A percentile compares a stretch with the other conserved stretches of the same genome.
Conservation (phyloP, 2,329 filamentous ascomycete species). For the Leptodontidium sp. region DNA sequence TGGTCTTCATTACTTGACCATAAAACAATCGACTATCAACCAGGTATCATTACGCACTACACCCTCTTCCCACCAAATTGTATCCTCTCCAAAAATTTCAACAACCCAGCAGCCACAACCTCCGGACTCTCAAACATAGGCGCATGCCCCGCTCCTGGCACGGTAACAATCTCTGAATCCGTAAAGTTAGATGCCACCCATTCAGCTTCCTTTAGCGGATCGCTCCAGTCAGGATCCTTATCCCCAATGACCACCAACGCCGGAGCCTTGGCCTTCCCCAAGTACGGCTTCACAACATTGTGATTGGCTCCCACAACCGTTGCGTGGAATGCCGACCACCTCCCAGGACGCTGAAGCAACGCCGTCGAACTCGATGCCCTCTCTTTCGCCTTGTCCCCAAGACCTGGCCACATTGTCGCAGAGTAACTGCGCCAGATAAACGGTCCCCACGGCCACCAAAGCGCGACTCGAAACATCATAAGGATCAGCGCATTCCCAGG, state of each 20-base stretch:
- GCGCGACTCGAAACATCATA: not conserved
- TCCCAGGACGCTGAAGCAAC: conserved; percentile 11
- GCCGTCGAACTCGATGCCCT: conserved; percentile 12
- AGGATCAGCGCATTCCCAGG: conserved; percentile 1
- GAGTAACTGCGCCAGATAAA: conserved; percentile 16
- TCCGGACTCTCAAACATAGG: conserved; percentile 25
- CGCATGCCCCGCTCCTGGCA: conserved; percentile 22
- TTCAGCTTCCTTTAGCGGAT: conserved; percentile 20
- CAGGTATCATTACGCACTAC: not conserved
- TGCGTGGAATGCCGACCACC: conserved; percentile 16
- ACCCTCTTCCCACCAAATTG: conserved; percentile 27
- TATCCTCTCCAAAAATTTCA: conserved; percentile 22
- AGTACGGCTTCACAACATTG: conserved; percentile 7
- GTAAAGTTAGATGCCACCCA: conserved; percentile 27
- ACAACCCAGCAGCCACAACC: conserved; percentile 9
- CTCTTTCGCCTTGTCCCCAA: conserved; percentile 10
- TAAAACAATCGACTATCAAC: too few relatives aligned
- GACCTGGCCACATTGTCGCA: conserved; percentile 20
- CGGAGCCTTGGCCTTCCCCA: conserved; percentile 19
- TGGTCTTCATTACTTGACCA: too few relatives aligned
- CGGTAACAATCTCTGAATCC: conserved; percentile 15
- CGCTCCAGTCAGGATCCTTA: conserved; percentile 21
- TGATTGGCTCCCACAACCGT: conserved; percentile 16
- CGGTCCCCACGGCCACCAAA: conserved; percentile 21
- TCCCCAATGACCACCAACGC: conserved; percentile 22